Conservation (phyloP, 345 rosid species). For the Eucalyptus sp. region DNA sequence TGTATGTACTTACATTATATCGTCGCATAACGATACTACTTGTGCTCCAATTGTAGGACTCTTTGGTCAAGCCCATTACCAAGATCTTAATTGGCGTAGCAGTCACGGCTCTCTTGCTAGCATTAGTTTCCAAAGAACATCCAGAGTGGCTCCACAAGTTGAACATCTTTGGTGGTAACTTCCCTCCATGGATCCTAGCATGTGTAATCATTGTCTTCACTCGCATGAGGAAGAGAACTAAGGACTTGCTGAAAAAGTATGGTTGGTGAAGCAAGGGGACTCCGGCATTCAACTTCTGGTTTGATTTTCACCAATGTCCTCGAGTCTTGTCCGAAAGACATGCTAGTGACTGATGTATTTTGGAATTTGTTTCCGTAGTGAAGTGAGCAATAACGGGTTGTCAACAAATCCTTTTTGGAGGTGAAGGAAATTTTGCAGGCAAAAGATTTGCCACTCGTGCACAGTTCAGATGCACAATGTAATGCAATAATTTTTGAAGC, state of each 20-base stretch:
- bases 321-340: background rate
- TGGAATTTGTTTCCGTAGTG: background rate
- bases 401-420: background rate
- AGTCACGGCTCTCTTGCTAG: constrained; percentile 34
- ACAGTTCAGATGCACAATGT: background rate
- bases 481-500: background rate
- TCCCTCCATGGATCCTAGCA: constrained; percentile 91
- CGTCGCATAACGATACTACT: background rate
- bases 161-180: constrained; percentile 31
- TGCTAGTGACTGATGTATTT: background rate
- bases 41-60: constrained; percentile 52
- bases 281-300: background rate
- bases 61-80: constrained; percentile 73
- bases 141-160: constrained; percentile 52
- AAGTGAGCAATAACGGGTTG: background rate
- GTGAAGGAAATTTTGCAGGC: background rate
- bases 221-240: constrained; percentile 91
- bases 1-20: background rate
- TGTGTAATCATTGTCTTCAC: constrained; percentile 75
- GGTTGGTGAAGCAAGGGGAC: constrained; percentile 18
- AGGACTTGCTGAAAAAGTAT: constrained; percentile 42
- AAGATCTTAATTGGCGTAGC: constrained; percentile 59
- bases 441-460: background rate
- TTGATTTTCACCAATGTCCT: background rate
- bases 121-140: constrained; percentile 47